Percentiles rank a stretch among this genome's conserved stretches.
Evolutionary conservation across 768 basidiomycete species (phyloP).

Genomic region (Phylloporus arenicola): DNA sequence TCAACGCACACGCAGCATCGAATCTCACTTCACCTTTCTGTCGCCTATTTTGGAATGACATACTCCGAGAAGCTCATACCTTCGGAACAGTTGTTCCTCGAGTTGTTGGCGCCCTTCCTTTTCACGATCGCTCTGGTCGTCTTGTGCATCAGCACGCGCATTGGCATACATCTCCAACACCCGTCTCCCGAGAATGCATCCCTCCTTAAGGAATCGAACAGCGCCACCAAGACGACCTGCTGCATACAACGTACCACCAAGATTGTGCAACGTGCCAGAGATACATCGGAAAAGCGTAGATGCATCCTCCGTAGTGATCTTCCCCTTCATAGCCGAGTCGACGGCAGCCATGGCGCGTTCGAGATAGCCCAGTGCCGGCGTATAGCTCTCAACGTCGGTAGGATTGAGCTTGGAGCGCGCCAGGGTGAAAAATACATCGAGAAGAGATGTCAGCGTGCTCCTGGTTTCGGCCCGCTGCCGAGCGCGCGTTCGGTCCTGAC

Average conservation of each 20-base stretch:
- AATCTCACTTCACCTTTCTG: constrained; percentile 50
- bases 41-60: constrained; percentile 78
- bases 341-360: constrained; percentile 35
- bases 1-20: not conserved
- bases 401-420: constrained; percentile 40
- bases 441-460: constrained; percentile 38
- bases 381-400: constrained; percentile 43
- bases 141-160: constrained; percentile 2
- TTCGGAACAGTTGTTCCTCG: constrained; percentile 57
- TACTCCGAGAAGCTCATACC: constrained; percentile 79
- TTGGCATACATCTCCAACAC: constrained; percentile 35
- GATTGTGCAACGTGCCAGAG: constrained; percentile 66
- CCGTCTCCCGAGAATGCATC: constrained; percentile 49
- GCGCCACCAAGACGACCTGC: constrained; percentile 56
- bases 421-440: constrained; percentile 55
- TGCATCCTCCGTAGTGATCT: constrained; percentile 13
- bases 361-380: constrained; percentile 43
- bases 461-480: constrained; percentile 17
- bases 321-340: constrained; percentile 1
- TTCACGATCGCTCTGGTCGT: constrained; percentile 23
- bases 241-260: constrained; percentile 68
- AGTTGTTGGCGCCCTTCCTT: constrained; percentile 51
- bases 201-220: constrained; percentile 59
- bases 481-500: constrained; percentile 3
- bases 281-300: constrained; percentile 64